Percentiles rank a stretch among this genome's conserved stretches.
Conservation (phyloP, 2,329 filamentous ascomycete species). For the Trichoderma sp. region DNA sequence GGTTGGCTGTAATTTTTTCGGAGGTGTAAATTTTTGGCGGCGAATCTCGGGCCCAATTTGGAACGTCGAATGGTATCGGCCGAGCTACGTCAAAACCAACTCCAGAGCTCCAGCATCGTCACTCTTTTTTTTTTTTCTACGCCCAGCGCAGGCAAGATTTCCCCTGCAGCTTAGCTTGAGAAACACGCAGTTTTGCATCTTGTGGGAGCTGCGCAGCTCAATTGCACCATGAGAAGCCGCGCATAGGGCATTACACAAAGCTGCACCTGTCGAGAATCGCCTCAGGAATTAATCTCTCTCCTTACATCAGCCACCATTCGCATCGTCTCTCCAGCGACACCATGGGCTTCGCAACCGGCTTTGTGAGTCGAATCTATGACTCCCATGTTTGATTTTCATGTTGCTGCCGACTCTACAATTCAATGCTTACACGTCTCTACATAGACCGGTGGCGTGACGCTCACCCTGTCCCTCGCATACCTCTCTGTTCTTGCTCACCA, state of each 20-base stretch:
- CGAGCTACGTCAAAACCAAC: slow-evolving; percentile 24
- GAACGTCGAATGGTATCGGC: slow-evolving; percentile 19
- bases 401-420: not conserved
- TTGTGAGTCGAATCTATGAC: slow-evolving; percentile 52
- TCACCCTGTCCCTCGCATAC: slow-evolving; percentile 72
- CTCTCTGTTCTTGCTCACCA: slow-evolving; percentile 68
- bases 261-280: not conserved
- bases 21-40: slow-evolving; percentile 34
- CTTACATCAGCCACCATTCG: not conserved
- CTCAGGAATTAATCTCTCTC: slow-evolving; percentile 16
- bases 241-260: slow-evolving; percentile 21
- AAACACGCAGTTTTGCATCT: slow-evolving; percentile 1
- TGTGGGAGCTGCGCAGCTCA: slow-evolving; percentile 28
- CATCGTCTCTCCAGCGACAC: slow-evolving; percentile 21
- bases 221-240: slow-evolving; percentile 34
- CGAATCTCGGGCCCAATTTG: slow-evolving; percentile 26
- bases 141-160: slow-evolving; percentile 12
- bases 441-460: slow-evolving; percentile 70
- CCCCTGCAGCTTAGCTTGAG: slow-evolving; percentile 20
- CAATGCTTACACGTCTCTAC: slow-evolving; percentile 15
- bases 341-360: slow-evolving; percentile 73
- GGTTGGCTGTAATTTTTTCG: slow-evolving; percentile 24
- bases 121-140: not conserved
- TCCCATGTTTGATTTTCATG: not conserved
- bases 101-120: slow-evolving; percentile 1